These are phyloP conservation scores for Cenchrus americanus DNA, from an alignment of 176 grass and related monocot genomes.

Conservation along the genomic window DNA sequence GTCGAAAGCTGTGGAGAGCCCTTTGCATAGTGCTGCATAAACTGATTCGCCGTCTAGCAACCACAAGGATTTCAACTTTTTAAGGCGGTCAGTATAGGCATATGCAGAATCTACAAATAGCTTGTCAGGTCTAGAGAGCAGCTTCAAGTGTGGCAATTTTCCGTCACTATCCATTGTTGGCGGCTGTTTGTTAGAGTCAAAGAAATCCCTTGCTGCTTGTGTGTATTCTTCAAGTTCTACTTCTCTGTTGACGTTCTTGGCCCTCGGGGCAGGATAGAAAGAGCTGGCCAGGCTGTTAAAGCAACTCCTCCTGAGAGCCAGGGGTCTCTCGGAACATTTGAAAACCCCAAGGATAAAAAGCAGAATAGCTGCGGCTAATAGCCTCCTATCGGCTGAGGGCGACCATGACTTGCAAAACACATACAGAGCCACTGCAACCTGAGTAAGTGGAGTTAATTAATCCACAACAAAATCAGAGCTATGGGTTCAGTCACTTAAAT, in stretches of 20 bases:
- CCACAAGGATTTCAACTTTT: not conserved
- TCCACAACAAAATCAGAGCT: too few species aligned
- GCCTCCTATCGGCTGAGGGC: not conserved
- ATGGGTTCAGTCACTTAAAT: too few species aligned
- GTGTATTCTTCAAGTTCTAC: conserved; percentile 2
- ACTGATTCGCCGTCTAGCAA: fast-evolving
- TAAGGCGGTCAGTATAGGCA: not conserved
- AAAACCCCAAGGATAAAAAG: not conserved
- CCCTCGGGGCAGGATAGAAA: not conserved
- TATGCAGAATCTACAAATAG: not conserved
- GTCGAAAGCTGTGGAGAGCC: not conserved
- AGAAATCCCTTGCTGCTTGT: not conserved
- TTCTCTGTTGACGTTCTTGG: not conserved
- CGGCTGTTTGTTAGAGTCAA: not conserved
- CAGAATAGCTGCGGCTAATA: not conserved
- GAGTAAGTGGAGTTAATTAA: too few species aligned
- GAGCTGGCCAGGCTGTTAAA: not conserved
- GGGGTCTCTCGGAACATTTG: conserved; percentile 2
- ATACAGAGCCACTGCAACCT: not conserved
- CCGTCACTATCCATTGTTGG: too few species aligned
- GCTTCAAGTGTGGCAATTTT: too few species aligned
- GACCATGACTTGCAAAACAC: conserved; percentile 21
- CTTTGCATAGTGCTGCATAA: not conserved
- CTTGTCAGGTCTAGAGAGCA: not conserved
- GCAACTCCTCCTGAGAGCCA: not conserved